Evolutionary conservation across 176 grass and related monocot species (phyloP).

Genomic region (Carex littledalei): DNA sequence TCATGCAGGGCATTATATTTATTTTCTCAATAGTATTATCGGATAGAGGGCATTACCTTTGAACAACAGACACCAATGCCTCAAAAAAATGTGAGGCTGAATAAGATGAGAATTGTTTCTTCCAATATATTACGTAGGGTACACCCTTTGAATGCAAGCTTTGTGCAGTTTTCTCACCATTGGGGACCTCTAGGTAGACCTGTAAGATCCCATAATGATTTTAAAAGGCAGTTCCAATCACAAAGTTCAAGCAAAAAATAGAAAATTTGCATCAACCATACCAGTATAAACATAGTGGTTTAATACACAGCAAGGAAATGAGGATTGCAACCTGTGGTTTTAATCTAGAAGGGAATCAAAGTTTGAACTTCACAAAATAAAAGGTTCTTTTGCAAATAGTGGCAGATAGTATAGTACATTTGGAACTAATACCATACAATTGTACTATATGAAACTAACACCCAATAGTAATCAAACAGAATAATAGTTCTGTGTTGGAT

Average conservation of each 20-base stretch:
- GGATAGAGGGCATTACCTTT: slow-evolving; percentile 38
- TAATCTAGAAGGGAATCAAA: slow-evolving; percentile 11
- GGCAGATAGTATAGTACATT: not conserved
- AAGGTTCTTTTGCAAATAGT: not conserved
- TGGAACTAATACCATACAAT: not conserved
- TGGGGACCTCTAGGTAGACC: slow-evolving; percentile 73
- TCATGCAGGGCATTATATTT: not conserved
- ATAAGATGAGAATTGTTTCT: slow-evolving; percentile 50
- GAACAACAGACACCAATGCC: slow-evolving; percentile 51
- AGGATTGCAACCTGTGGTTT: slow-evolving; percentile 7
- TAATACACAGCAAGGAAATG: slow-evolving; percentile 19
- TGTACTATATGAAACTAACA: not conserved
- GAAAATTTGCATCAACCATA: not conserved
- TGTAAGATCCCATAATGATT: slow-evolving; percentile 4
- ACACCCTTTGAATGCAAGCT: slow-evolving; percentile 62
- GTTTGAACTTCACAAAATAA: not conserved
- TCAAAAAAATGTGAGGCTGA: slow-evolving; percentile 60
- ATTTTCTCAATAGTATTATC: not conserved
- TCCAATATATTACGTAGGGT: slow-evolving; percentile 79
- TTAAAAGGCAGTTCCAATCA: slow-evolving; percentile 15
- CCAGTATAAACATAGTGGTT: not conserved
- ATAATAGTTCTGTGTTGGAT: not conserved
- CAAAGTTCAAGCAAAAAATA: not conserved
- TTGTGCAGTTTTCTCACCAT: slow-evolving; percentile 51
- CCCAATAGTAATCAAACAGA: not conserved